Evolutionary conservation across 371 early-diverging fungal genomes (phyloP).

Genomic region (Dinochytrium kinnereticum): DNA sequence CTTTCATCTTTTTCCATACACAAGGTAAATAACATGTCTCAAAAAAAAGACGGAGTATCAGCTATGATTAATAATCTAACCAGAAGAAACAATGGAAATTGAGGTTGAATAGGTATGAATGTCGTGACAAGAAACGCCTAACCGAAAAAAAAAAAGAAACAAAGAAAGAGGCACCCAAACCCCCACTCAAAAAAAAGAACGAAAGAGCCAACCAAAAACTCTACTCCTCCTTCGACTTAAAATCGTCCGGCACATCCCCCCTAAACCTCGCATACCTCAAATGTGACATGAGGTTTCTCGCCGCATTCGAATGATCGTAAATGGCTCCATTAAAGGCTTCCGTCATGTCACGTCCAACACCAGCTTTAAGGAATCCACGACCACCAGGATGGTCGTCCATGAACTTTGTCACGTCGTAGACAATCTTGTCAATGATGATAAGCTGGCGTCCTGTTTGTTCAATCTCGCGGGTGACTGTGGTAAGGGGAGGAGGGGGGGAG

Average conservation of each 20-base stretch:
- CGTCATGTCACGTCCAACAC: constrained; percentile 86
- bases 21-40: too few species aligned
- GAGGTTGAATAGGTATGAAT: too few species aligned
- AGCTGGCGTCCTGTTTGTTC: constrained; percentile 70
- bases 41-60: too few species aligned
- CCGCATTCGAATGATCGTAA: constrained; percentile 70
- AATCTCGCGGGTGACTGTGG: constrained; percentile 60
- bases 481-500: not conserved
- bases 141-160: too few species aligned
- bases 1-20: too few species aligned
- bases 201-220: not conserved
- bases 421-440: constrained; percentile 84
- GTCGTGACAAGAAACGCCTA: too few species aligned
- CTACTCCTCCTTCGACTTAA: constrained; percentile 38
- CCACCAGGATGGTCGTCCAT: constrained; percentile 90
- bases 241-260: constrained; percentile 30
- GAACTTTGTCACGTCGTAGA: constrained; percentile 90
- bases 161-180: too few species aligned
- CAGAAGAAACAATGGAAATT: too few species aligned
- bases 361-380: constrained; percentile 68
- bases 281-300: constrained; percentile 46
- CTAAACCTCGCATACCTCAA: constrained; percentile 46
- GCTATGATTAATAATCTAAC: too few species aligned
- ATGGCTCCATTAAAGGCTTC: constrained; percentile 87
- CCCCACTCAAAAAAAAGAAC: too few species aligned